Base-by-base conservation (phyloP, 805 yeast species). In the Ogataea dorogensis region DNA sequence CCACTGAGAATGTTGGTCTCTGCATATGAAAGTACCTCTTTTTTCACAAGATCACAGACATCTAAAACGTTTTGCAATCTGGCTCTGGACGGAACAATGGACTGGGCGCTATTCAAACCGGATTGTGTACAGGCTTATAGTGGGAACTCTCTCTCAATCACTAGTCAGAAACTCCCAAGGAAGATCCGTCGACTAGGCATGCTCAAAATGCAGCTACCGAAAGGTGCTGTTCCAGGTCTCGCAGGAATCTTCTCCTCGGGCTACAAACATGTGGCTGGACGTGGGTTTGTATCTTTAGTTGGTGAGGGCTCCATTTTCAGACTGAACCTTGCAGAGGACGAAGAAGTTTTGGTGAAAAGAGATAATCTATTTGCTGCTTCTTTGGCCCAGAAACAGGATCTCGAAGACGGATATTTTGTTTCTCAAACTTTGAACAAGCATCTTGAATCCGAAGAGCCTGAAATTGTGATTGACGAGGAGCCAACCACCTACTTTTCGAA, bases 31-130 rank as follows among this genome's bases (percentile, higher is more conserved):
- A 37, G 42, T 15, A 36, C 38, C 46, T 24, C 44, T 11, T 24
- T 33, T 5, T 29, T 44, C 27, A 26, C 18, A 20, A 35, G 25
- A 13, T 34, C 45, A 10, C 37, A 35, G 7, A 35, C 49, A 39
- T 28, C 58, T 13, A 68, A 63, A 30, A 61, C 78, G 3, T 68
- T 75, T 43, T 69, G 67, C 7, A 63, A 58, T 26, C 39, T 80
- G 17, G 42, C 61, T 3, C 51, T 80, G 39, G 83, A 80, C 44
- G 87, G 87, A 2, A 61, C 73, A 1, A 54, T 56, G 13, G 87
- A 80, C 48, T 80, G 84, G 83, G 82, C 81, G 1, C 38, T 80
- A 3, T 62, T 80, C 29, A 63, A 71, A 27, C 59, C 65, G 1
- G 53, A 62, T 11, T 64, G 79, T 0, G 51, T 80, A 15, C 77